Conservation (phyloP, 768 basidiomycete species). For the Rhizopogon sp. region DNA sequence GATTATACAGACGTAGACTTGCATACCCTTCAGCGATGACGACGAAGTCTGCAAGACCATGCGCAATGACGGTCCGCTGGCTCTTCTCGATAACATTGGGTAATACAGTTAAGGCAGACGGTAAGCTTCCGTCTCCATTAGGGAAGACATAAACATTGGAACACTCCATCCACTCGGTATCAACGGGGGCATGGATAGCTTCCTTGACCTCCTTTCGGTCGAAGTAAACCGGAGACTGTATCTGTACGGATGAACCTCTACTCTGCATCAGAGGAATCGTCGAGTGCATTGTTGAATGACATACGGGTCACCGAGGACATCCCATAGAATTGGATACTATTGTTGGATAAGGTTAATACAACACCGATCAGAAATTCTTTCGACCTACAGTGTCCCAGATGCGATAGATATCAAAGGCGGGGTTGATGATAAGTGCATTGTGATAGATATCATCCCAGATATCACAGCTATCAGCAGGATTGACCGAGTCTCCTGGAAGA, state of each 20-base stretch:
- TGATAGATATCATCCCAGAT: slow-evolving; percentile 63
- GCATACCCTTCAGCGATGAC: slow-evolving; percentile 66
- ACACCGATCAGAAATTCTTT: no score
- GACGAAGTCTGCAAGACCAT: slow-evolving; percentile 70
- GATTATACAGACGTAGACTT: no score
- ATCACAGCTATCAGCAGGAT: slow-evolving; percentile 50
- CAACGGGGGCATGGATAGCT: slow-evolving; percentile 64
- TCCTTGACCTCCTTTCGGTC: slow-evolving; percentile 55
- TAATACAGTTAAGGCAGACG: slow-evolving; percentile 58
- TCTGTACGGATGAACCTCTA: slow-evolving; percentile 52
- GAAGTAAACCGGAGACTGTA: slow-evolving; percentile 66
- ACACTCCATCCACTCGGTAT: slow-evolving; percentile 62
- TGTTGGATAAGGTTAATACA: not conserved
- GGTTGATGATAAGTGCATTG: slow-evolving; percentile 57
- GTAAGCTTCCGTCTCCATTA: slow-evolving; percentile 52
- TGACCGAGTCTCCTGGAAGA: slow-evolving; percentile 53
- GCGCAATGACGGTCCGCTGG: slow-evolving; percentile 59
- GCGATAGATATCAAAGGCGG: slow-evolving; percentile 72
- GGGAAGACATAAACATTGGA: slow-evolving; percentile 56
- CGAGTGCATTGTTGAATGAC: slow-evolving; percentile 14
- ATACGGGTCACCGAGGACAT: slow-evolving; percentile 75
- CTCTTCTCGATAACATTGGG: slow-evolving; percentile 76
- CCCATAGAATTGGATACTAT: slow-evolving; percentile 64
- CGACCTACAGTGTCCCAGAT: slow-evolving; percentile 62
- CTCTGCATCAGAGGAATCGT: not conserved